A percentile compares a stretch with the other conserved stretches of the same genome.
Conservation (phyloP, 441 rosid species). For the Populus hybrid region DNA sequence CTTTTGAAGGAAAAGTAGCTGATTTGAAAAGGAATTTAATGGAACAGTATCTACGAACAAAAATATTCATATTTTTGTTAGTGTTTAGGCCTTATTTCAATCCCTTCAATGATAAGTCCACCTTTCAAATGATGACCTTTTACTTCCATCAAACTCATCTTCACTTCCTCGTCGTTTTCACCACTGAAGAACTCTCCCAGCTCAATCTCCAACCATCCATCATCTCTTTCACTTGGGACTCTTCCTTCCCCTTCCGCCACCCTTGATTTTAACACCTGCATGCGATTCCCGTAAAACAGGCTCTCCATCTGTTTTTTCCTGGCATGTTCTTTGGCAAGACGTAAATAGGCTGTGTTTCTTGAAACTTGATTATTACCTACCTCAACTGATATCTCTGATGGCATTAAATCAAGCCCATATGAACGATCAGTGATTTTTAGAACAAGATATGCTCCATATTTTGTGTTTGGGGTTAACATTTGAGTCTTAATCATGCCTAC, state of each 20-base stretch:
- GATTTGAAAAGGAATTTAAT: neutral
- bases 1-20: neutral
- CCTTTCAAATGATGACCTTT: constrained; percentile 63
- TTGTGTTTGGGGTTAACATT: constrained; percentile 46
- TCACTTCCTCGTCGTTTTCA: constrained; percentile 35
- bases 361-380: constrained; percentile 15
- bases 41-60: neutral
- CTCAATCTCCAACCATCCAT: constrained; percentile 72
- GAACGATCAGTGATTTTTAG: constrained; percentile 34
- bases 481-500: constrained; percentile 40
- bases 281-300: constrained; percentile 33
- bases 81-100: constrained; percentile 50
- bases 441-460: constrained; percentile 53
- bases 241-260: constrained; percentile 19
- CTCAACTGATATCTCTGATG: constrained; percentile 41
- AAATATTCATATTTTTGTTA: no score
- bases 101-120: constrained; percentile 59
- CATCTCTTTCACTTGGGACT: constrained; percentile 32
- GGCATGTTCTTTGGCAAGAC: constrained; percentile 15
- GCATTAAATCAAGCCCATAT: constrained; percentile 56
- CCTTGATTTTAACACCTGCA: constrained; percentile 21
- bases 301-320: constrained; percentile 38
- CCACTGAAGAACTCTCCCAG: constrained; percentile 54
- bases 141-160: constrained; percentile 54
- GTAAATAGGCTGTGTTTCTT: constrained; percentile 28